A percentile compares a stretch with the other conserved stretches of the same genome.
Conservation (phyloP, 345 rosid species). For the Gossypium bickii region DNA sequence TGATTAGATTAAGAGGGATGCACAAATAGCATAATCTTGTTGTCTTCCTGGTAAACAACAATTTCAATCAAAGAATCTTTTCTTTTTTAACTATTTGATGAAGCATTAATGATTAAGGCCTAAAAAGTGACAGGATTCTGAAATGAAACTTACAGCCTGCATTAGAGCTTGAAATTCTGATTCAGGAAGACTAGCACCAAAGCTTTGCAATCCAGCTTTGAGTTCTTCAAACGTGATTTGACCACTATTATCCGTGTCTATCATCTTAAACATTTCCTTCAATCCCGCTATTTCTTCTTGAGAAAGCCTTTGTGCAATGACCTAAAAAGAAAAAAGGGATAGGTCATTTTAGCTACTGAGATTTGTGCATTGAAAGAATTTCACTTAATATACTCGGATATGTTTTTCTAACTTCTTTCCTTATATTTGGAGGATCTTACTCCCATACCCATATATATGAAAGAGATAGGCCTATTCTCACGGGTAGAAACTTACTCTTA, state of each 20-base stretch:
- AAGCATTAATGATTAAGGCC: background rate
- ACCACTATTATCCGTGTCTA: slow-evolving; percentile 76
- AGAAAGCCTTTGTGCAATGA: slow-evolving; percentile 68
- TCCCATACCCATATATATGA: background rate
- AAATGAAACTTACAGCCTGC: slow-evolving; percentile 56
- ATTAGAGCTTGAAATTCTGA: slow-evolving; percentile 61
- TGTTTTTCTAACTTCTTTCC: background rate
- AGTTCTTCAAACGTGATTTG: slow-evolving; percentile 75
- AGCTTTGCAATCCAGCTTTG: slow-evolving; percentile 59
- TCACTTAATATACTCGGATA: background rate
- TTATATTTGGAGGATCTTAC: background rate
- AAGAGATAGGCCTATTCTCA: background rate
- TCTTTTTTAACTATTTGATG: background rate
- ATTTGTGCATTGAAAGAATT: background rate
- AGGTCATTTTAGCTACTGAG: background rate
- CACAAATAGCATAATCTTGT: background rate
- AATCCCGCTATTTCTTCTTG: slow-evolving; percentile 78
- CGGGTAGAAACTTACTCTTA: slow-evolving; percentile 42
- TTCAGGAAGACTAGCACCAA: slow-evolving; percentile 59
- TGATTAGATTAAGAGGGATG: background rate
- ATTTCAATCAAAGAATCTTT: background rate
- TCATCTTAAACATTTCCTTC: slow-evolving; percentile 62
- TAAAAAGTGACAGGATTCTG: background rate
- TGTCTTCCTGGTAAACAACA: background rate
- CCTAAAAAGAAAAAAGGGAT: slow-evolving; percentile 28